These are phyloP conservation scores for Nakaseomyces glabratus DNA, from an alignment of 1,139 yeast genomes.

Conservation along the genomic window DNA sequence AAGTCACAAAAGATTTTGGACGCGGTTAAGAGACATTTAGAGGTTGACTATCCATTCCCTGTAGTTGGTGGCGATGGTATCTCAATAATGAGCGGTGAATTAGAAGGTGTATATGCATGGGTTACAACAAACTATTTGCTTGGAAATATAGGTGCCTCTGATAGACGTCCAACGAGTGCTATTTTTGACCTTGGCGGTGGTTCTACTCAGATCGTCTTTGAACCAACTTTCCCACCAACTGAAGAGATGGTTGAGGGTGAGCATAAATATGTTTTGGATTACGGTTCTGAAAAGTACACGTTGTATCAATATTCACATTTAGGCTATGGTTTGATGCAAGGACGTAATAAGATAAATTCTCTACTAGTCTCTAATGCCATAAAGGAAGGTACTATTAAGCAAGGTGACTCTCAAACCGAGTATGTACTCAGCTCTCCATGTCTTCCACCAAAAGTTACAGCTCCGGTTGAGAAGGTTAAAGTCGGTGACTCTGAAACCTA, in stretches of 20 bases:
- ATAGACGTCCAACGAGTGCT: slow-evolving; percentile 78
- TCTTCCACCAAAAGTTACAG: slow-evolving; percentile 63
- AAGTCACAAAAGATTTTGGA: slow-evolving; percentile 60
- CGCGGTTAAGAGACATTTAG: slow-evolving; percentile 69
- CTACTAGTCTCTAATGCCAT: slow-evolving; percentile 46
- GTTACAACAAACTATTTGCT: slow-evolving; percentile 86
- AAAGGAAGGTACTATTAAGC: slow-evolving; percentile 33
- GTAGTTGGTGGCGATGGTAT: slow-evolving; percentile 80
- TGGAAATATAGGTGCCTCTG: slow-evolving; percentile 79
- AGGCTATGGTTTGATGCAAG: slow-evolving; percentile 93
- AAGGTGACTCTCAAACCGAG: slow-evolving; percentile 36
- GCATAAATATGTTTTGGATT: slow-evolving; percentile 69
- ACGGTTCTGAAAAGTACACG: slow-evolving; percentile 73
- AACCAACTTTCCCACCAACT: slow-evolving; percentile 59
- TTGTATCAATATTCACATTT: slow-evolving; percentile 91
- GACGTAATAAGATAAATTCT: slow-evolving; percentile 71
- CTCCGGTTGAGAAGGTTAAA: slow-evolving; percentile 50
- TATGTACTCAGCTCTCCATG: slow-evolving; percentile 66
- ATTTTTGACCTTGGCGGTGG: slow-evolving; percentile 98
- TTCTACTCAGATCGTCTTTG: slow-evolving; percentile 95
- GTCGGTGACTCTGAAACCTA: slow-evolving; percentile 42
- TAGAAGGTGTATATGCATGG: slow-evolving; percentile 99
- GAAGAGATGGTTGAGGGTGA: slow-evolving; percentile 74
- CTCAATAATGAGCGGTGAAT: slow-evolving; percentile 88
- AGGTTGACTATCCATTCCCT: slow-evolving; percentile 77